Evolutionary conservation across 805 yeast genomes (phyloP), one percentile per base, ranked within the genome.

Genomic region (Clavispora phyllophila): DNA sequence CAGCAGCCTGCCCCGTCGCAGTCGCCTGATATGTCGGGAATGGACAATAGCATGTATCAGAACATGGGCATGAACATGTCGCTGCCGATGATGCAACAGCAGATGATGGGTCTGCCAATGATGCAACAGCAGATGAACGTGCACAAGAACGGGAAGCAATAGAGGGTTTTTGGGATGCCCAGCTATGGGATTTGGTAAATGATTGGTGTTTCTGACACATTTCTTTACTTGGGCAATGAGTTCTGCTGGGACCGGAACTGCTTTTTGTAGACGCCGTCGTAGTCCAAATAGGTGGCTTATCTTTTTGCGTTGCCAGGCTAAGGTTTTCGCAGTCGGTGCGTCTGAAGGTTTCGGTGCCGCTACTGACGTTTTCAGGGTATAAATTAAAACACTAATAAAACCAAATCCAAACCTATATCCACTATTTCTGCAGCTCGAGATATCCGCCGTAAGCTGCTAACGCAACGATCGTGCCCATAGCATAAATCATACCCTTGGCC

Each of bases 361-460:
- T n/a, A n/a, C n/a, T 22, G 23, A 22, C 8, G 23, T 8, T 22
- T 22, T 22, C 7, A 17, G n/a, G 33, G 33, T 29, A 29, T 29
- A 29, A 29, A 15, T 29, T 29, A 29, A 29, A 27, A 29, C 33
- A 29, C 33, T 29, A 17, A 29, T 29, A 29, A n/a, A 29, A 29
- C 33, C 33, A 29, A 29, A 29, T 5, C 33, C 33, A 29, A 29
- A 15, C 33, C 20, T 22, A 13, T 29, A 29, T 29, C 13, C 33
- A 29, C 33, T 29, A 29, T 17, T 29, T 29, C 17, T 15, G 32
- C 25, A 14, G 35, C 23, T 47, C 53, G 35, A 49, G 49, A 22
- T 41, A 40, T 32, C 63, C 53, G n/a, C 72, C 72, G 51, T 65
- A 68, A 6, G 57, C 47, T n/a, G 68, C 70, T 39, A 68, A 53